phyloP scores from a whole-genome alignment of 768 basidiomycete species.

The Mycena metata region DNA sequence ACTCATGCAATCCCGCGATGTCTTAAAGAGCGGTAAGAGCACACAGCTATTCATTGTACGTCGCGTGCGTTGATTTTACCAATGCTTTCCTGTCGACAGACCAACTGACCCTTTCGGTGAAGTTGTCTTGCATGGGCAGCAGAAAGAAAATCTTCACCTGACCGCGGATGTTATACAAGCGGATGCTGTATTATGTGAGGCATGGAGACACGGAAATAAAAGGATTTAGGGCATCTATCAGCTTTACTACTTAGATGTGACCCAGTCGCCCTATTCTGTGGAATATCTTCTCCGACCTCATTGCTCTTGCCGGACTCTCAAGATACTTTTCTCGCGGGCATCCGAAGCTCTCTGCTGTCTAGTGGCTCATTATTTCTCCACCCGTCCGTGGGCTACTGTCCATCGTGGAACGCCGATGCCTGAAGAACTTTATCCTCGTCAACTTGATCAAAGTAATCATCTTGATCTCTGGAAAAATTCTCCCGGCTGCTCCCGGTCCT shows the following conservation, averaged over 20 bases:
- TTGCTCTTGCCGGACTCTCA: background rate
- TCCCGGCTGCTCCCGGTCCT: constrained; percentile 6
- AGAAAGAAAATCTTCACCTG: background rate
- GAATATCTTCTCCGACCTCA: background rate
- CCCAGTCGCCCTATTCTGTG: background rate
- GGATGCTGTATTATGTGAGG: background rate
- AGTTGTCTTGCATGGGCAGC: background rate
- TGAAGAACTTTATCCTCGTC: constrained; percentile 42
- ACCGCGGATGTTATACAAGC: background rate
- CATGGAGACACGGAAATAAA: background rate
- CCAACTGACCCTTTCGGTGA: background rate
- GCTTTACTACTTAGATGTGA: background rate
- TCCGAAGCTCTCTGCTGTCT: constrained; percentile 30
- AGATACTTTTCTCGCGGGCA: background rate
- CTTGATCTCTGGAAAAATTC: constrained; percentile 35
- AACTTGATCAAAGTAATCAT: constrained; percentile 41
- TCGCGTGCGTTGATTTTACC: background rate
- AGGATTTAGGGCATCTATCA: background rate
- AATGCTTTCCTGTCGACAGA: constrained; percentile 3
- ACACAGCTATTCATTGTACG: background rate
- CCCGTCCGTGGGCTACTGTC: constrained; percentile 33
- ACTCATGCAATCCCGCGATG: background rate
- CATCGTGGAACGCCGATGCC: constrained; percentile 39
- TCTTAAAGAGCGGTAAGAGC: background rate
- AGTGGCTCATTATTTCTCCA: constrained; percentile 38